These are phyloP conservation scores for Pythium brachiatum DNA, from an alignment of 352 stramenopile species.

Conservation along the genomic window DNA sequence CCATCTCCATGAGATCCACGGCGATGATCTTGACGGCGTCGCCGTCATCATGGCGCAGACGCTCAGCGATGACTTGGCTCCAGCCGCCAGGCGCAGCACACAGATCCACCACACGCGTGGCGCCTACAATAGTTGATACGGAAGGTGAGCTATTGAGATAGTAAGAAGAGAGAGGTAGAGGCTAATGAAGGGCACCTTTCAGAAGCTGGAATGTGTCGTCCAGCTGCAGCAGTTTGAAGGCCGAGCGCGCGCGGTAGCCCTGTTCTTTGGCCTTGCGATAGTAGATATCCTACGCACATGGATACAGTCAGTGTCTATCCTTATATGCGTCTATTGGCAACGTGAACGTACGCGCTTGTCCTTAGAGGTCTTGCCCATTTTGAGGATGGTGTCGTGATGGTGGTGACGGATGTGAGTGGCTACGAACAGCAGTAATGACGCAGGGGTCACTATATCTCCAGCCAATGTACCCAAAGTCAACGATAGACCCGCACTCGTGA, in stretches of 20 bases:
- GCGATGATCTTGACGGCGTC: slow-evolving; percentile 52
- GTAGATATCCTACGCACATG: slow-evolving; percentile 83
- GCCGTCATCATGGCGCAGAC: slow-evolving; percentile 37
- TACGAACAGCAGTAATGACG: not conserved
- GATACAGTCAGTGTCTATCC: not conserved
- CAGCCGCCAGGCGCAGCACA: slow-evolving; percentile 83
- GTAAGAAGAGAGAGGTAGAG: not conserved
- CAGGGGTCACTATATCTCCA: slow-evolving; percentile 9
- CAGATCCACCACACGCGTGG: slow-evolving; percentile 80
- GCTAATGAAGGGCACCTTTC: slow-evolving; percentile 22
- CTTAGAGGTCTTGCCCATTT: slow-evolving; percentile 89
- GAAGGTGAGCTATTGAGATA: no score
- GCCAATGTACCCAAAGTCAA: slow-evolving; percentile 1
- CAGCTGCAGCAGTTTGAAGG: slow-evolving; percentile 99
- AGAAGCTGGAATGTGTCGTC: slow-evolving; percentile 98
- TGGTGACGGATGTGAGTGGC: slow-evolving; percentile 6
- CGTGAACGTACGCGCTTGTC: slow-evolving; percentile 81
- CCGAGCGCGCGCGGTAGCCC: slow-evolving; percentile 96
- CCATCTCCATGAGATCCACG: slow-evolving; percentile 95
- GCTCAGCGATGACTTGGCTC: slow-evolving; percentile 84
- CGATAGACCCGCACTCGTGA: not conserved
- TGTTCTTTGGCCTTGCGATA: slow-evolving; percentile 92
- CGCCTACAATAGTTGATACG: slow-evolving; percentile 29
- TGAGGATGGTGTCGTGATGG: not conserved
- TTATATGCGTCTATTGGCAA: no score